These are phyloP conservation scores for Apiotrichum domesticum DNA, from an alignment of 1,284 basidiomycete species.

Conservation along the genomic window DNA sequence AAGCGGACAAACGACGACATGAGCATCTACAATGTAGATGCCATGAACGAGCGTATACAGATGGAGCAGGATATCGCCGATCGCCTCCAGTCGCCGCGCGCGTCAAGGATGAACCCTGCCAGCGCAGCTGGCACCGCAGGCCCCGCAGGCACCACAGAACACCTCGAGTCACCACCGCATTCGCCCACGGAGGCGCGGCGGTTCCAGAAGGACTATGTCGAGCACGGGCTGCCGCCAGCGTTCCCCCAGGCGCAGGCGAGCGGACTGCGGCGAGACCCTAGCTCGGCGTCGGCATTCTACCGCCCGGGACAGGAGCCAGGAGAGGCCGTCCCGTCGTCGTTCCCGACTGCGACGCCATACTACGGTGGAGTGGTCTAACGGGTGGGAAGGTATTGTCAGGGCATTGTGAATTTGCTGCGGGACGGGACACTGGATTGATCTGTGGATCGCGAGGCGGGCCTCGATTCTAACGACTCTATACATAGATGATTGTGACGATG, in stretches of 20 bases:
- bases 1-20: constrained; percentile 19
- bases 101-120: neutral
- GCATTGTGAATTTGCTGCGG: neutral
- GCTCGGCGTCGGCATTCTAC: constrained; percentile 4
- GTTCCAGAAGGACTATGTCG: no score
- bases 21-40: constrained; percentile 27
- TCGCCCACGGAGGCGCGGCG: neutral
- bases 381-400: neutral
- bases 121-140: neutral
- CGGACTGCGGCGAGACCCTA: constrained; percentile 7
- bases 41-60: constrained; percentile 10
- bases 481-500: neutral
- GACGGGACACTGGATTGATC: no score
- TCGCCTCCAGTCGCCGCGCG: neutral
- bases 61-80: constrained; percentile 8
- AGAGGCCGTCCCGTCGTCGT: constrained; percentile 4
- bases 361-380: neutral
- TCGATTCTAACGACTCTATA: neutral
- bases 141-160: neutral
- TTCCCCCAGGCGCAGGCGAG: constrained; percentile 8
- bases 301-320: neutral
- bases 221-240: no score
- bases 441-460: neutral
- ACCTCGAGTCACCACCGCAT: neutral
- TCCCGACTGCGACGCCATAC: constrained; percentile 3